A percentile compares a stretch with the other conserved stretches of the same genome.
These are phyloP conservation scores for Daedaleopsis nitida DNA, from an alignment of 768 basidiomycete genomes.

Conservation along the genomic window DNA sequence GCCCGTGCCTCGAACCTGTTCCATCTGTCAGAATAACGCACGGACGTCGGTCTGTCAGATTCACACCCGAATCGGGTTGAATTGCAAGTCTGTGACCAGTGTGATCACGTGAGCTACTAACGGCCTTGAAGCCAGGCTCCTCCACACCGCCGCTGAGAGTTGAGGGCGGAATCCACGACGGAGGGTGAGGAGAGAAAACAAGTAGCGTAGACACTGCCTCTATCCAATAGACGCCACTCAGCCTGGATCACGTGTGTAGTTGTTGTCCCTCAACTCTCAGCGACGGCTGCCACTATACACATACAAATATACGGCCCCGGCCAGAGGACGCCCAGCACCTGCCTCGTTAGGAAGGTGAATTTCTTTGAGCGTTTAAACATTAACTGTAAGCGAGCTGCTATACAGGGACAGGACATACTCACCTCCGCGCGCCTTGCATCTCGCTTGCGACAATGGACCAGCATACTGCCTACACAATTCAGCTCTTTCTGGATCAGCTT, in stretches of 20 bases:
- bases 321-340: neutral
- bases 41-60: too few relatives aligned
- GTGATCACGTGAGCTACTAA: too few relatives aligned
- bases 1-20: too few relatives aligned
- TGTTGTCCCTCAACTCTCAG: neutral
- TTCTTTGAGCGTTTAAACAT: neutral
- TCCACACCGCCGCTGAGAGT: neutral
- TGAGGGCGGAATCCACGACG: neutral
- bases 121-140: too few relatives aligned
- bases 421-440: neutral
- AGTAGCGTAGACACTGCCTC: neutral
- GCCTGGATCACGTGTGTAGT: neutral
- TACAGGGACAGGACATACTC: neutral
- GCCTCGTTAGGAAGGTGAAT: neutral
- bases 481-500: neutral
- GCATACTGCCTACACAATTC: neutral
- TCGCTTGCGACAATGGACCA: neutral
- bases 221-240: neutral
- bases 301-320: neutral
- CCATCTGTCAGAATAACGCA: too few relatives aligned
- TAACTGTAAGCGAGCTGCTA: neutral
- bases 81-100: too few relatives aligned
- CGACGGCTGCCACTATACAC: constrained; percentile 3
- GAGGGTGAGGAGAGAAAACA: neutral
- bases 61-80: too few relatives aligned